These are phyloP conservation scores for Pseudocercospora pini-densiflorae DNA, from an alignment of 2,329 filamentous ascomycete species.

Conservation along the genomic window DNA sequence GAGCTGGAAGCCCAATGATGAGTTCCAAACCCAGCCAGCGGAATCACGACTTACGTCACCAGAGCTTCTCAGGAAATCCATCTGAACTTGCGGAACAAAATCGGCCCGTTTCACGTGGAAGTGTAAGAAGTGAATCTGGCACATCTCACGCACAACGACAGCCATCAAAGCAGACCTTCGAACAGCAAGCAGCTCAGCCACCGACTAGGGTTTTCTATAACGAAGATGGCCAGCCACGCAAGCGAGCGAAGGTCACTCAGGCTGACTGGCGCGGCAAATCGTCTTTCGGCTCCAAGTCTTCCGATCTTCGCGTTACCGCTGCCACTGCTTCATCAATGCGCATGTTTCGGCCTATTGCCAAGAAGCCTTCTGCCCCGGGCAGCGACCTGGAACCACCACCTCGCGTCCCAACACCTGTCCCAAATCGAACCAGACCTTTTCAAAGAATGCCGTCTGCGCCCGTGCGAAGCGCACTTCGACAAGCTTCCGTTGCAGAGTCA, in stretches of 20 bases:
- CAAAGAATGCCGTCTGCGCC: slow-evolving; percentile 36
- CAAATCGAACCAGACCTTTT: slow-evolving; percentile 49
- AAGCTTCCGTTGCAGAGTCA: slow-evolving; percentile 37
- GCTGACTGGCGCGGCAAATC: slow-evolving; percentile 73
- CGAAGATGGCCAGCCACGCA: slow-evolving; percentile 66
- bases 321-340: slow-evolving; percentile 89
- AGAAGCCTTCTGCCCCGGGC: slow-evolving; percentile 51
- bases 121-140: slow-evolving; percentile 40
- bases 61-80: slow-evolving; percentile 37
- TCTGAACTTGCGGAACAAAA: slow-evolving; percentile 35
- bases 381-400: slow-evolving; percentile 72
- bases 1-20: slow-evolving; percentile 51
- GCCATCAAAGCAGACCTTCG: slow-evolving; percentile 26
- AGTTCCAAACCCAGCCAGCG: slow-evolving; percentile 43
- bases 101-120: slow-evolving; percentile 41
- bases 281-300: slow-evolving; percentile 67
- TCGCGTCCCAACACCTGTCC: slow-evolving; percentile 77
- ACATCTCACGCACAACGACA: slow-evolving; percentile 31
- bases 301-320: slow-evolving; percentile 84
- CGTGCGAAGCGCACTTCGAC: slow-evolving; percentile 36
- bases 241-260: slow-evolving; percentile 78
- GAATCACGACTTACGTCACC: slow-evolving; percentile 40
- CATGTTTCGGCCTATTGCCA: slow-evolving; percentile 74
- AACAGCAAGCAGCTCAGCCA: slow-evolving; percentile 25
- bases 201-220: slow-evolving; percentile 37